Base-by-base conservation (phyloP, 2,329 filamentous ascomycete species). In the Emydomyces testavorans region DNA sequence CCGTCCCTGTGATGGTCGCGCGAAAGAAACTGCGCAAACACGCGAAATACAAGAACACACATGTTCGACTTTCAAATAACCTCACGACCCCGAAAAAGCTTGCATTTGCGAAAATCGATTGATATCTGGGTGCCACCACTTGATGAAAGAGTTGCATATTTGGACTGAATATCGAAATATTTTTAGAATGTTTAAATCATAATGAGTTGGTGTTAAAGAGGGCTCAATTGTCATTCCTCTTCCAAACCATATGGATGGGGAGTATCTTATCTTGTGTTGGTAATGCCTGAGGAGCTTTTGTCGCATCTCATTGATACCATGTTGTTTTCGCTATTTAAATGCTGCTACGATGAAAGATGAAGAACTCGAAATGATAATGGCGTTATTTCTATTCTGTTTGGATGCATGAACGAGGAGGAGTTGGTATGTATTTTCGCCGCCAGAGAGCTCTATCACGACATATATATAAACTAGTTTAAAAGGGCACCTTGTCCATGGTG, bases 1-100 rank as follows among this genome's bases (percentile, higher is more conserved):
- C 86, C 2, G 88, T 94, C 13, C 92, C 92, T 0, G 92, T 98
- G 51, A 98, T 98, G 92, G 92, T 96, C 29, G 92, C 92, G 6
- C 76, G 92, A 50, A 95, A 94, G 71, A 83, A 85, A 50, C 73
- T 95, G 36, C 76, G 85, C 41, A 94, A 94, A 65, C 85, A 93
- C 68, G 82, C 79, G 63, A 89, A 90, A 63, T 84, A 83, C 63
- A 84, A 83, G 65, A 78, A 78, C 52, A 75, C 79, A 15, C 78
- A 80, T 36, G 70, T 85, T 51, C 79, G 80, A 50, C 78, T 92
- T 54, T 81, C 86, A 53, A 94, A 94, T 65, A 90, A 93, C 57
- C 73, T 94, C 48, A 78, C 75, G 54, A 83, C 82, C 51, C 82
- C 84, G 8, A 75, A 79, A 43, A 75, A 75, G 52, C 71, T 90